A percentile compares a stretch with the other conserved stretches of the same genome.
Conservation (phyloP, 352 stramenopile genomes). For the Phytophthora megakarya region DNA sequence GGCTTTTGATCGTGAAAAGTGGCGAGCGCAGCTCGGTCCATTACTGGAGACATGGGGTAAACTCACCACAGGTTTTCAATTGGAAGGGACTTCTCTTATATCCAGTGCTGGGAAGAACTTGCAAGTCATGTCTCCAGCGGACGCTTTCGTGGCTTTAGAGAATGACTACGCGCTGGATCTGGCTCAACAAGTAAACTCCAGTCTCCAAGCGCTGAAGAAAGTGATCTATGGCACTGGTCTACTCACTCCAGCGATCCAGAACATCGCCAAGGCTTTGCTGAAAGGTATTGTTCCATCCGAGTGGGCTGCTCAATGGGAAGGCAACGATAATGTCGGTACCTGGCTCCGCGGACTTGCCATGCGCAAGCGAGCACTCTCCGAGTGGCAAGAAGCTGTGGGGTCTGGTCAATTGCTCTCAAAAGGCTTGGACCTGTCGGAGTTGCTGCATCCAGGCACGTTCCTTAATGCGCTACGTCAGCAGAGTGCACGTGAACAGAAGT, state of each 20-base stretch:
- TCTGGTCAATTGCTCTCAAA: conserved; percentile 72
- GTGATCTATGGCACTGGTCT: conserved; percentile 92
- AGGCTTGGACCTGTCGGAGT: conserved; percentile 87
- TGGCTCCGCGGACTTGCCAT: conserved; percentile 86
- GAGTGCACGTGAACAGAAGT: conserved; percentile 79
- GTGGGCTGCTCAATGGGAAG: conserved; percentile 87
- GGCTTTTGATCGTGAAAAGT: conserved; percentile 93
- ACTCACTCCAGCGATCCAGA: conserved; percentile 90
- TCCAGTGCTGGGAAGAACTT: conserved; percentile 41
- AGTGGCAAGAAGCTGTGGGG: conserved; percentile 78
- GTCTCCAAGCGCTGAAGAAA: conserved; percentile 83
- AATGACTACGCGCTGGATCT: conserved; percentile 84
- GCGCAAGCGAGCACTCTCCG: conserved; percentile 79
- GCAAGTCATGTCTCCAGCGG: conserved; percentile 68
- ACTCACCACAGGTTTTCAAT: conserved; percentile 63
- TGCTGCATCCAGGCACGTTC: conserved; percentile 95
- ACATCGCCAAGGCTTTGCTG: conserved; percentile 73
- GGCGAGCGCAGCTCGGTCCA: conserved; percentile 87
- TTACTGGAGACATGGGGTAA: conserved; percentile 91
- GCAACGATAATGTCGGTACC: conserved; percentile 61
- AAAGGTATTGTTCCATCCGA: conserved; percentile 70
- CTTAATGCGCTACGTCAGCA: conserved; percentile 94
- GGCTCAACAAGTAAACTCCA: conserved; percentile 66
- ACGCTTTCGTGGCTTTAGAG: conserved; percentile 92
- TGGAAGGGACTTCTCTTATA: conserved; percentile 40